A percentile compares a stretch with the other conserved stretches of the same genome.
These are phyloP conservation scores for Phytophthora sansomeana DNA, from an alignment of 352 stramenopile genomes.

Conservation along the genomic window DNA sequence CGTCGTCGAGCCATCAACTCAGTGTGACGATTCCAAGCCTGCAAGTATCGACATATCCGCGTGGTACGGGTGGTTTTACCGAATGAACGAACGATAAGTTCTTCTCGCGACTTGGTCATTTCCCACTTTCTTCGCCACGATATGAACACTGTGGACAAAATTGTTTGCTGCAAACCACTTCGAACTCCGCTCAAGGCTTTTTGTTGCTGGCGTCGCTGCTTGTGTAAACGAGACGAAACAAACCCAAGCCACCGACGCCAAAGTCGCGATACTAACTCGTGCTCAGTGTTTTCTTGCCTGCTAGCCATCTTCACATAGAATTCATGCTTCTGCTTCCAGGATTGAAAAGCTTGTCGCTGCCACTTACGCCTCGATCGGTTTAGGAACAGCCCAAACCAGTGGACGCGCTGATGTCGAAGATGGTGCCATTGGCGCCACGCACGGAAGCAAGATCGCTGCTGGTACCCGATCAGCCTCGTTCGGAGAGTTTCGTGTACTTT, in stretches of 20 bases:
- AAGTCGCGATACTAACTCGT: constrained; percentile 27
- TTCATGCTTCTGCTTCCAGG: constrained; percentile 32
- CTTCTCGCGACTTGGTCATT: background rate
- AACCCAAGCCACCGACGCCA: constrained; percentile 39
- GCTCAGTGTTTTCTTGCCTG: constrained; percentile 8
- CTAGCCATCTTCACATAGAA: background rate
- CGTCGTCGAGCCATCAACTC: constrained; percentile 16
- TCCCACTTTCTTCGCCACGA: constrained; percentile 27
- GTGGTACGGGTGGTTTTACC: background rate
- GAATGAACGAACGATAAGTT: constrained; percentile 6
- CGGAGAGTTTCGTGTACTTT: constrained; percentile 6
- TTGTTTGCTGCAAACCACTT: constrained; percentile 13
- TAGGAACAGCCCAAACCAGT: constrained; percentile 25
- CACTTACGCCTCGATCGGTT: constrained; percentile 3
- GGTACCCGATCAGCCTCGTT: constrained; percentile 1
- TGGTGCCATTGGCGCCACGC: constrained; percentile 16
- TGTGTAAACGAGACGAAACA: constrained; percentile 21
- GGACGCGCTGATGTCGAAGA: constrained; percentile 8
- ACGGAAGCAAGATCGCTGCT: constrained; percentile 21
- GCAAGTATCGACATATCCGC: constrained; percentile 11
- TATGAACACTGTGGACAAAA: constrained; percentile 25
- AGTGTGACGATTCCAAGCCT: constrained; percentile 12
- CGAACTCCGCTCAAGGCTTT: constrained; percentile 2
- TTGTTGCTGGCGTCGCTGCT: constrained; percentile 22
- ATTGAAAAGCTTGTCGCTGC: constrained; percentile 27